These are phyloP conservation scores for Sordaria brevicollis DNA, from an alignment of 495 filamentous ascomycete genomes.

Conservation along the genomic window DNA sequence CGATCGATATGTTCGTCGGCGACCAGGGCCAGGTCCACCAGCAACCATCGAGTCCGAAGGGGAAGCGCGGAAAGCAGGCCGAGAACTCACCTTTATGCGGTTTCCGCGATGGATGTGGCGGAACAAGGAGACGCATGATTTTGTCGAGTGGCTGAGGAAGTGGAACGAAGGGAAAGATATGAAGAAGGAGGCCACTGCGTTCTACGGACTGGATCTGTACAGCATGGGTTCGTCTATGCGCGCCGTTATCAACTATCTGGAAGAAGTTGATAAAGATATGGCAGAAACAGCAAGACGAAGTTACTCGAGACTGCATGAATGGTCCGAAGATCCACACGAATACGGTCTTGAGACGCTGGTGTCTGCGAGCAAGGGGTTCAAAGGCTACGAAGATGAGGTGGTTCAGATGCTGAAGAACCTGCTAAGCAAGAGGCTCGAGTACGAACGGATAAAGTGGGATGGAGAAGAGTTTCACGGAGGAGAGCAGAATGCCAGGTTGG, in stretches of 20 bases:
- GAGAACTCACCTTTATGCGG: constrained; percentile 36
- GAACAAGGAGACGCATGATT: constrained; percentile 43
- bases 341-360: constrained; percentile 41
- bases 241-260: constrained; percentile 44
- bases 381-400: constrained; percentile 40
- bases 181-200: constrained; percentile 29
- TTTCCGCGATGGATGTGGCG: constrained; percentile 59
- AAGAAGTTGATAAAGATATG: constrained; percentile 36
- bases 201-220: constrained; percentile 49
- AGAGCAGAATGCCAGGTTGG: constrained; percentile 46
- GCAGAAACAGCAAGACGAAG: constrained; percentile 33
- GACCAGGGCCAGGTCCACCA: constrained; percentile 18
- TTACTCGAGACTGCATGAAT: constrained; percentile 40
- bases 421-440: constrained; percentile 36
- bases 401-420: constrained; percentile 37
- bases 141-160: constrained; percentile 47
- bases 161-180: constrained; percentile 28
- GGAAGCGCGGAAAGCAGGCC: constrained; percentile 9
- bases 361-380: constrained; percentile 19
- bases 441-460: constrained; percentile 21
- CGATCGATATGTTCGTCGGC: constrained; percentile 45
- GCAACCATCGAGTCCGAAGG: constrained; percentile 14
- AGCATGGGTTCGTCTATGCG: constrained; percentile 41
- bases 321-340: constrained; percentile 42
- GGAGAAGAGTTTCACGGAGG: constrained; percentile 43